phyloP scores from a whole-genome alignment of 495 filamentous ascomycete genomes.

The Extremus antarcticus region DNA sequence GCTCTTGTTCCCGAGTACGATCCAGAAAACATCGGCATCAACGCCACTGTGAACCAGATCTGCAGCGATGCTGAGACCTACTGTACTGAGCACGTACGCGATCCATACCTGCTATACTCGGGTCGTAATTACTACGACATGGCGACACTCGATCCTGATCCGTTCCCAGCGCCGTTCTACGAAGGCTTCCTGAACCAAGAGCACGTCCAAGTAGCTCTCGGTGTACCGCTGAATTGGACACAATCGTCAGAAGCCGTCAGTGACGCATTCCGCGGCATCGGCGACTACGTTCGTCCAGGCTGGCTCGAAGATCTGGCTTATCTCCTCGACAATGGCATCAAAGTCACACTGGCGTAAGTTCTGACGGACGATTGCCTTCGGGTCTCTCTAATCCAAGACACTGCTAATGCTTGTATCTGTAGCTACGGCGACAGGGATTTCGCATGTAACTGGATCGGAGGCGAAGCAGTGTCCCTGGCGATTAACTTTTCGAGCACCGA shows the following conservation, averaged over 20 bases:
- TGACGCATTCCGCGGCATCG: conserved; percentile 23
- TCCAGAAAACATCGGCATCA: conserved; percentile 35
- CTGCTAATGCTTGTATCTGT: too few relatives aligned
- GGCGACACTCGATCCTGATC: conserved; percentile 36
- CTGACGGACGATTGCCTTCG: too few relatives aligned
- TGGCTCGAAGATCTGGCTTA: conserved; percentile 43
- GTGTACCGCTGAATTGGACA: conserved; percentile 25
- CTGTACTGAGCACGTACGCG: conserved; percentile 24
- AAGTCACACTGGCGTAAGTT: conserved; percentile 31
- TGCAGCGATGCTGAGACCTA: conserved; percentile 33
- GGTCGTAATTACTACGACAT: conserved; percentile 26
- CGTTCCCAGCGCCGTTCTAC: conserved; percentile 52
- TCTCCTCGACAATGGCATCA: conserved; percentile 40
- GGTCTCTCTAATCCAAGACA: conserved; percentile 45
- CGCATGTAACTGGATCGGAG: conserved; percentile 28
- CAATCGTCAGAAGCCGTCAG: conserved; percentile 2
- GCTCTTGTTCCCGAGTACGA: conserved; percentile 34
- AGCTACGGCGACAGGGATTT: conserved; percentile 27
- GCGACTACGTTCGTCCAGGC: conserved; percentile 41
- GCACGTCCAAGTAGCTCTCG: conserved; percentile 22
- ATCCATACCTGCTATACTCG: conserved; percentile 33
- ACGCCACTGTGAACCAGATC: conserved; percentile 36
- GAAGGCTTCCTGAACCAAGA: conserved; percentile 27
- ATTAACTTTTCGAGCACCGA: conserved; percentile 11
- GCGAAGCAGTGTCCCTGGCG: conserved; percentile 26